Evolutionary conservation across 2,329 filamentous ascomycete species (phyloP).

Genomic region (Colletotrichum phormii): DNA sequence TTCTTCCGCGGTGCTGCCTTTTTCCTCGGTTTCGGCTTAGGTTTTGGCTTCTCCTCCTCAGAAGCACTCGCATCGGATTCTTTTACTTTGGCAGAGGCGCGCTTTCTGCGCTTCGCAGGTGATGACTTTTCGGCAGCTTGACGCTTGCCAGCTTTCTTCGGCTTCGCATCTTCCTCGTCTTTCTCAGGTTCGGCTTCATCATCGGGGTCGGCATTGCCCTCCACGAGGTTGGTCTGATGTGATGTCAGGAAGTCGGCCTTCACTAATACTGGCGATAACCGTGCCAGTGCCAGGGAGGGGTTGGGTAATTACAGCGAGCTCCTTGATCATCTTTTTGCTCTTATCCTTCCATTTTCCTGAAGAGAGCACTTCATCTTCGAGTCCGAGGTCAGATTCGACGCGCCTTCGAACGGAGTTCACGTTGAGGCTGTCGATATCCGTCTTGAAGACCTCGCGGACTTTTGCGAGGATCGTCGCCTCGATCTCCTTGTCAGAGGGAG

Average conservation of each 20-base stretch:
- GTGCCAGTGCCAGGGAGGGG: not conserved
- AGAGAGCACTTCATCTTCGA: constrained; percentile 64
- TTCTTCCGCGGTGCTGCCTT: constrained; percentile 42
- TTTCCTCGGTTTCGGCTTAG: constrained; percentile 39
- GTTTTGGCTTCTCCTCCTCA: constrained; percentile 39
- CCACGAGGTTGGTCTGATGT: constrained; percentile 15
- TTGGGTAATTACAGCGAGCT: constrained; percentile 60
- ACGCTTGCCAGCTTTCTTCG: constrained; percentile 48
- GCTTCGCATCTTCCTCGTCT: constrained; percentile 37
- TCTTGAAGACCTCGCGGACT: constrained; percentile 58
- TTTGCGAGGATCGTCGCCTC: constrained; percentile 59
- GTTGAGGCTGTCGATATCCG: constrained; percentile 59
- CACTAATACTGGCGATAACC: not conserved
- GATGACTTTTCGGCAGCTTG: constrained; percentile 50
- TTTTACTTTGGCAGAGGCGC: constrained; percentile 48
- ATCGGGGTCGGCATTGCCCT: not conserved
- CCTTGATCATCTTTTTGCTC: constrained; percentile 69
- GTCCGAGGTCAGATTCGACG: constrained; percentile 59
- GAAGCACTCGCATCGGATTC: constrained; percentile 38
- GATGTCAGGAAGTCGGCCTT: constrained; percentile 5
- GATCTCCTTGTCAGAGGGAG: constrained; percentile 54
- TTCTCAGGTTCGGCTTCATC: not conserved
- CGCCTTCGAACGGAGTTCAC: constrained; percentile 68
- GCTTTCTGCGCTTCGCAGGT: constrained; percentile 53
- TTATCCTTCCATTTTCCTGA: constrained; percentile 65